Evolutionary conservation across 176 grass and related monocot species (phyloP).

Genomic region (Metroxylon sagu): DNA sequence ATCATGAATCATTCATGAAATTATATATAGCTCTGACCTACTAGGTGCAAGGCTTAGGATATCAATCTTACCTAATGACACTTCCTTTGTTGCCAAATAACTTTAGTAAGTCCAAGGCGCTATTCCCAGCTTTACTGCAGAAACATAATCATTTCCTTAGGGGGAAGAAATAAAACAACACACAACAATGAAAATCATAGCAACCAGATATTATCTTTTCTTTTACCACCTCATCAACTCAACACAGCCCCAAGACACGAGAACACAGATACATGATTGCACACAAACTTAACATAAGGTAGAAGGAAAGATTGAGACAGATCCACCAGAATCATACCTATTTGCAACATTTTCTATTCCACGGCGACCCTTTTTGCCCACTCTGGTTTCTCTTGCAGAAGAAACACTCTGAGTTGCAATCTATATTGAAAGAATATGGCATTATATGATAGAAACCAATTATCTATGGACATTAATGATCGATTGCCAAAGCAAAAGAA

Average conservation of each 20-base stretch:
- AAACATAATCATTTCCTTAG: no score
- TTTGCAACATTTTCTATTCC: slow-evolving; percentile 56
- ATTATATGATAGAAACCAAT: no score
- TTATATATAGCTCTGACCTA: no score
- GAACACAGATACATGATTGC: not conserved
- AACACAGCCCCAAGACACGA: slow-evolving; percentile 10
- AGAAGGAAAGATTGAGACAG: no score
- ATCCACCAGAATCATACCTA: slow-evolving; percentile 24
- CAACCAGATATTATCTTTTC: not conserved
- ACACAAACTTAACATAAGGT: no score
- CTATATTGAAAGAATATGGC: slow-evolving; percentile 1
- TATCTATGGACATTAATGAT: no score
- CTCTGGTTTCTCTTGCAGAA: slow-evolving; percentile 69
- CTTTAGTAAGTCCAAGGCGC: slow-evolving; percentile 34
- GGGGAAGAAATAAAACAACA: no score
- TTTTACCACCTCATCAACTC: not conserved
- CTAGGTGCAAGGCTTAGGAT: no score
- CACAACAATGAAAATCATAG: not conserved
- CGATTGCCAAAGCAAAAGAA: no score
- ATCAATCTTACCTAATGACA: slow-evolving; percentile 52
- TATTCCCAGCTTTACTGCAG: no score
- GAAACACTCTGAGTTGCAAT: slow-evolving; percentile 89
- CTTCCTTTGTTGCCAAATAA: slow-evolving; percentile 91
- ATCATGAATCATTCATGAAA: no score
- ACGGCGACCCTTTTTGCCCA: slow-evolving; percentile 77